Evolutionary conservation across 768 basidiomycete species (phyloP), one percentile per base, ranked within the genome.

Genomic region (Sarcodon sp.): DNA sequence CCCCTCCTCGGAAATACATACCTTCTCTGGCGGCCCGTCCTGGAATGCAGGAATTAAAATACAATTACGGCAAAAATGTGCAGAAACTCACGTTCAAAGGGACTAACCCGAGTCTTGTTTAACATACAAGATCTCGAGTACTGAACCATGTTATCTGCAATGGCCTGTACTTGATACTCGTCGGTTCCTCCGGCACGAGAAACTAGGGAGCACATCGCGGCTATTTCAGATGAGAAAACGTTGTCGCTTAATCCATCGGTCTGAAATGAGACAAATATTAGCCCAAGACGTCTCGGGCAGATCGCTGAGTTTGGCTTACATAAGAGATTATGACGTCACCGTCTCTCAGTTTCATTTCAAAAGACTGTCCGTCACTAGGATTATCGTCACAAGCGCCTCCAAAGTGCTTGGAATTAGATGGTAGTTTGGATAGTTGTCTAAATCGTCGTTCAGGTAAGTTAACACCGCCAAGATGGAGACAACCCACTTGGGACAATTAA

Each of bases 131-230:
- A 62, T 50, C 69, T 70, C 3, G 87, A 75, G 55, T 84, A 83
- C 33, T 81, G 72, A 3, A 88, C 77, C 45, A 87, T 67, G 16
- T 78, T 73, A 55, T 87, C 78, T 6, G 87, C 83, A 61, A 90
- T 80, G 11, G 65, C 64, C 57, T 87, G 80, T 2, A 79, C 83
- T 57, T 79, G 77, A 33, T 68, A 61, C 35, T 75, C 74, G 52
- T 87, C 85, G 1, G 76, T 48, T 48, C 33, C 54, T 35, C 49
- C 55, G 4, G 51, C 48, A 18, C 83, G 74, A 15, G 76, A 71
- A 10, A 79, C 76, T 0, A 88, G 67, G 3, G 77, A 71, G 55
- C 84, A 85, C 46, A 91, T 81, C 35, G 77, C 70, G 27, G 75
- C 66, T 52, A 90, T 72, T 54, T 91, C 87, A 6, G 74, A 62